Evolutionary conservation across 805 yeast genomes (phyloP), one percentile per base, ranked within the genome.

Genomic region (Yarrowia osloensis): DNA sequence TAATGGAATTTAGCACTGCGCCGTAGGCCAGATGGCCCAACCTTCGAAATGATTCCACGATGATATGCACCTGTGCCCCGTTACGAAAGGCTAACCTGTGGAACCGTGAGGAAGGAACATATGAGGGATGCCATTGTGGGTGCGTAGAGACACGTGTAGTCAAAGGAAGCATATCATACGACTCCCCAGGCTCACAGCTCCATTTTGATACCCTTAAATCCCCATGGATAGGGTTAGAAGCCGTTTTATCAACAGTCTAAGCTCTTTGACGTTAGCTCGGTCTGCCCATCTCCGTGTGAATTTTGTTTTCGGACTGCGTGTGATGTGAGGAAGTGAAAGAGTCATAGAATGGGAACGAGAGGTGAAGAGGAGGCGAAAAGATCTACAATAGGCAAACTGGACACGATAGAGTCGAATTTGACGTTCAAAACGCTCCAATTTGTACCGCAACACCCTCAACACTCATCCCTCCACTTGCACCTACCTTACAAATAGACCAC

Each of bases 41-140:
- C 63, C 63, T 57, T 57, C 63, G 19, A 57, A 57, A 57, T 28
- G 63, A 28, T 57, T 57, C 63, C 63, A 57, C 63, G 47, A 40
- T 57, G 63, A 57, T 57, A 57, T 57, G 63, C 63, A 57, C 15
- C 28, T 19, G 19, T 28, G 49, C 24, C 35, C 49, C 21, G 63
- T 28, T 57, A 57, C 63, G 39, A 40, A 57, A 57, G 63, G 6
- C 29, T 28, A 57, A 39, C 17, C 31, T 9, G 39, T 54, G 61
- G 61, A 54, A 54, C 11, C 22, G 9, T n/a, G 61, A 54, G 61
- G 61, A 54, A 54, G 44, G 61, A 35, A 19, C 9, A 19, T 17
- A 19, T 15, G 55, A 13, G 11, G 8, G 9, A n/a, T 2, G 44
- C 28, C n/a, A 54, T 37, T 35, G 44, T 17, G 33, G 61, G n/a